Base-by-base conservation (phyloP, 2,329 filamentous ascomycete genomes). In the Trichoderma harzianum region DNA sequence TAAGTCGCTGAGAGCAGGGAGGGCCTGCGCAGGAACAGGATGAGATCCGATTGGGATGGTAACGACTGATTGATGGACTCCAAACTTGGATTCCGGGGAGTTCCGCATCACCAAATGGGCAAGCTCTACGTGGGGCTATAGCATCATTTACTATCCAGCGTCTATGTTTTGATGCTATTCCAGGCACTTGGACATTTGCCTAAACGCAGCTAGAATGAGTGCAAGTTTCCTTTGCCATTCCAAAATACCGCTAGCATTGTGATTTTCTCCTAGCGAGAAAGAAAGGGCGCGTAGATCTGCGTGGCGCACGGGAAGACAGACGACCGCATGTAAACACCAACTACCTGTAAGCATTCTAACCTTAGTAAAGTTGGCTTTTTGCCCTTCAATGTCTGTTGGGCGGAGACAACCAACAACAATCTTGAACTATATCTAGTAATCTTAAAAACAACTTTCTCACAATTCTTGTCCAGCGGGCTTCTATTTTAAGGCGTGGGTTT, bases 61-160 rank as follows among this genome's bases (percentile, higher is more conserved):
- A 11, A 18, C 57, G n/a, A 21, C 36, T 69, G 55, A 69, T 69
- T 69, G 28, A 61, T 69, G 66, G 66, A 69, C 55, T 61, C 57
- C 36, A 69, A 60, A 69, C 34, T 69, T 69, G 66, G 55, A 12
- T 26, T 47, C 66, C 66, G 66, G 26, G 7, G 24, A 24, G 30
- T 53, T 34, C 26, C 34, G 51, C 63, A 30, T 30, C 43, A 18
- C 51, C 28, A 21, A 26, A 30, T 30, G 18, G 39, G 47, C 43
- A 30, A 65, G 24, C 21, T 55, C 14, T 18, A 11, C 32, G 28
- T 65, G 43, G 63, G 28, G 43, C 28, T 12, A 51, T 24, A 65
- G 18, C 43, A 21, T 11, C n/a, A 30, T 28, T 65, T 14, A 21
- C 63, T 65, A 14, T 21, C n/a, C 39, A 1, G 18, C 5, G 3